Evolutionary conservation across 257 asterid species (phyloP).

Genomic region (Cinchona pubescens): DNA sequence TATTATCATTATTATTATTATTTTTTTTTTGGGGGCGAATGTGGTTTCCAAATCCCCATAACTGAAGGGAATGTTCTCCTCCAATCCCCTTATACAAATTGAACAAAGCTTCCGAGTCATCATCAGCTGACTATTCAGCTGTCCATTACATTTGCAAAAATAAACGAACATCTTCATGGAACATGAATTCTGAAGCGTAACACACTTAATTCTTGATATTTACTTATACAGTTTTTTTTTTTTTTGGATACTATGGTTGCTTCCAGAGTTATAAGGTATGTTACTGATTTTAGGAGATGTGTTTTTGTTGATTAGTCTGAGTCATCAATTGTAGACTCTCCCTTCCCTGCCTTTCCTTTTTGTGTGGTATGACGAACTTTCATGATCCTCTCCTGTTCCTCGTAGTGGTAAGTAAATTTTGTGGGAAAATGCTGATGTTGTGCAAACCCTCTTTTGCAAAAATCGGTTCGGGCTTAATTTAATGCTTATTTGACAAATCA

Average conservation of each 20-base stretch:
- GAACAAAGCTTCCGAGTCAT: too few species aligned
- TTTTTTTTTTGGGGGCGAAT: too few species aligned
- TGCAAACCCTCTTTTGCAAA: background rate
- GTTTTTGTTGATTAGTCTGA: too few species aligned
- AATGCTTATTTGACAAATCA: background rate
- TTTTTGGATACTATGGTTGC: background rate
- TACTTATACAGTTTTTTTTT: background rate
- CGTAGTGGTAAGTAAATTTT: background rate
- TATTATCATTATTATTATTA: too few species aligned
- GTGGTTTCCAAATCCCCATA: too few species aligned
- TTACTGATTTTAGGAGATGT: background rate
- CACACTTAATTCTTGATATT: background rate
- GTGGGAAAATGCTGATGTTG: background rate
- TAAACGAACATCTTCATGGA: too few species aligned
- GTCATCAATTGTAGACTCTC: too few species aligned
- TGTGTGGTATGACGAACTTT: background rate
- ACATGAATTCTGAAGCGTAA: too few species aligned
- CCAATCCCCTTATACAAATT: too few species aligned
- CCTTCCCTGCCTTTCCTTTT: background rate
- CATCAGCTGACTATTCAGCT: too few species aligned
- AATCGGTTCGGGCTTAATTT: background rate
- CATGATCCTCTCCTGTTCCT: background rate
- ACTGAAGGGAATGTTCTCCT: too few species aligned
- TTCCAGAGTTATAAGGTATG: background rate
- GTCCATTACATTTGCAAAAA: too few species aligned